Conservation (phyloP, 1,284 basidiomycete species). For the Schizopora paradoxa region DNA sequence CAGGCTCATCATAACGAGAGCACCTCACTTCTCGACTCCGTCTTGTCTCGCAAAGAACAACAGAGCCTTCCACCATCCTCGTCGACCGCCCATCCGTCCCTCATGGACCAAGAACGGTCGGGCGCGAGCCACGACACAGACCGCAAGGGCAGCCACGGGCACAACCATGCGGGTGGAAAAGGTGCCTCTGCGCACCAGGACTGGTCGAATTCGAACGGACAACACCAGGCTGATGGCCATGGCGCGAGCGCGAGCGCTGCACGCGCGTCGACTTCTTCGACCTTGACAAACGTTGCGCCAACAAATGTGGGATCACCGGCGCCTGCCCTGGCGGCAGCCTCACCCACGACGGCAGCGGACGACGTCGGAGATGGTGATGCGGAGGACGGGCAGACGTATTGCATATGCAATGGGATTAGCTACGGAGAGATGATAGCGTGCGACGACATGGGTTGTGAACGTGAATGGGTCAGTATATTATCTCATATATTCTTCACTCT, state of each 20-base stretch:
- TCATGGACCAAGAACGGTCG: constrained; percentile 3
- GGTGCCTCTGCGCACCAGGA: background rate
- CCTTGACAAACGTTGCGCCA: constrained; percentile 21
- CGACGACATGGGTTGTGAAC: constrained; percentile 82
- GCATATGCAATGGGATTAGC: constrained; percentile 81
- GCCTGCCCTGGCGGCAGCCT: constrained; percentile 17
- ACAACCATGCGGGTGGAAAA: no score
- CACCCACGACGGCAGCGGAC: constrained; percentile 13
- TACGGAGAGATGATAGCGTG: constrained; percentile 98
- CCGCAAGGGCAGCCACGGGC: no score
- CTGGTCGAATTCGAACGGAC: background rate
- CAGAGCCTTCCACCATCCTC: constrained; percentile 11
- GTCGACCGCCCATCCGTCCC: constrained; percentile 15
- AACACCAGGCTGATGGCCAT: constrained; percentile 2
- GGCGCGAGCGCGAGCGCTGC: constrained; percentile 25
- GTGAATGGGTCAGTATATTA: constrained; percentile 82
- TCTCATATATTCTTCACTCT: constrained; percentile 12
- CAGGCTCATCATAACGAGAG: constrained; percentile 10
- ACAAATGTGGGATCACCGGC: constrained; percentile 14
- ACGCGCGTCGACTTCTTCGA: constrained; percentile 33
- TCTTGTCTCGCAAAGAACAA: constrained; percentile 16
- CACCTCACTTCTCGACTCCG: constrained; percentile 13
- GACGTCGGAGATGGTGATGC: constrained; percentile 34
- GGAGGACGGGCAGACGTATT: constrained; percentile 73
- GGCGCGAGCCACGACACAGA: background rate